Base-by-base conservation (phyloP, 495 filamentous ascomycete genomes). In the Cercophora newfieldiana region DNA sequence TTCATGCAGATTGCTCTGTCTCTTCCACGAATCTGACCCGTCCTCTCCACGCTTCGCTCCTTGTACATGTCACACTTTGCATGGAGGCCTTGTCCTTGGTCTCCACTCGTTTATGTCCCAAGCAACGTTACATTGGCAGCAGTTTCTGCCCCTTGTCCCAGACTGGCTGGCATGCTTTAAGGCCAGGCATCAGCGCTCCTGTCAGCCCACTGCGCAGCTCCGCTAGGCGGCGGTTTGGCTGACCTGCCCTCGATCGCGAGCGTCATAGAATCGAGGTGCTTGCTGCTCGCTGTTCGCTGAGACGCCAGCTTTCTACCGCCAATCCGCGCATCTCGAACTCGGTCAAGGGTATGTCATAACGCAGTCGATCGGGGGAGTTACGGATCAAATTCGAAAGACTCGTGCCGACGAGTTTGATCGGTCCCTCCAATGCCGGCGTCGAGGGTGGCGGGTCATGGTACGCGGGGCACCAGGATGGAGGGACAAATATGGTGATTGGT, bases 181-280 rank as follows among this genome's bases (percentile, higher is more conserved):
- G 25, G 53, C 53, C 53, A 56, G 53, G 25, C 53, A 56, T 56
- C 25, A 56, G 53, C 25, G 25, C 21, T 56, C 53, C 53, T 56
- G 25, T 56, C 25, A 56, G 53, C 53, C 53, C 22, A 28, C 53
- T 56, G 53, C 22, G 53, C 53, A 56, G 53, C 53, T 56, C 53
- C 19, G 53, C 53, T 56, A 7, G 53, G 53, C 53, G 53, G 53
- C 53, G 8, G 53, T 56, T 56, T 21, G 53, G 21, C 53, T 56
- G 53, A 51, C 48, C 48, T 51, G 30, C 30, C 30, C 30, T 33
- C n/a, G n/a, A n/a, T n/a, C n/a, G n/a, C n/a, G n/a, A n/a, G n/a
- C n/a, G n/a, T n/a, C n/a, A n/a, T n/a, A n/a, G n/a, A 56, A 56
- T 56, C 53, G 53, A 56, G 25, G 53, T 56, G 53, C 53, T 56